Base-by-base conservation (phyloP, 108 stramenopile species). In the Pseudonitzschia delicatissima region DNA sequence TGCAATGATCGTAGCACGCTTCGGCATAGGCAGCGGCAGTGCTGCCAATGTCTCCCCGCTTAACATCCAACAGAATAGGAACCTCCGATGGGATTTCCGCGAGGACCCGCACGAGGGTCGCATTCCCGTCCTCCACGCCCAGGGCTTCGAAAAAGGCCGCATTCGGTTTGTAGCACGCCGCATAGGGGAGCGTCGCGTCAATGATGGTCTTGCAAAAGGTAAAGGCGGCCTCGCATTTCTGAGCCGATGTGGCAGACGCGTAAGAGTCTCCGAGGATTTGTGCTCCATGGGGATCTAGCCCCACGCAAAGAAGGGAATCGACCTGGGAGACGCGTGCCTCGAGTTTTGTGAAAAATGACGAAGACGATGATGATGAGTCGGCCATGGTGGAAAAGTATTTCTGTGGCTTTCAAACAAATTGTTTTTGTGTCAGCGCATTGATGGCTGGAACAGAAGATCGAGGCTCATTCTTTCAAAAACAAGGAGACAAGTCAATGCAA, bases 111-210 rank as follows among this genome's bases (percentile, higher is more conserved):
- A 77, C 64, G 49, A 98, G 69, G 12, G 92, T 92, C 5, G 57
- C 66, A 45, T 69, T 61, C n/a, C 97, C 98, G 28, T 65, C 64
- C 7, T 84, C 76, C 29, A 68, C 64, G 8, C 98, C 98, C 17
- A 95, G 68, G 21, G 94, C 92, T 77, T 99, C 99, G 68, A 99
- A 99, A 73, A 99, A 99, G 4, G 99, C 99, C 36, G 93, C 89
- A 69, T 99, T 99, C 6, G 99, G 99, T 77, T 99, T 99, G 90
- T 92, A 99, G 55, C 90, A 92, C 0, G 93, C 91, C 0, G 94
- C 89, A 47, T 72, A 74, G 36, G 76, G 77, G 18, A 80, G 50
- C 0, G 96, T 98, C 26, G 94, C 88, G 40, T 92, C 95, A 67
- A 98, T 96, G 65, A 99, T 73, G n/a, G 67, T 73, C 50, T 79